These are phyloP conservation scores for Leccinum pachyderme DNA, from an alignment of 1,284 basidiomycete species.

Conservation along the genomic window DNA sequence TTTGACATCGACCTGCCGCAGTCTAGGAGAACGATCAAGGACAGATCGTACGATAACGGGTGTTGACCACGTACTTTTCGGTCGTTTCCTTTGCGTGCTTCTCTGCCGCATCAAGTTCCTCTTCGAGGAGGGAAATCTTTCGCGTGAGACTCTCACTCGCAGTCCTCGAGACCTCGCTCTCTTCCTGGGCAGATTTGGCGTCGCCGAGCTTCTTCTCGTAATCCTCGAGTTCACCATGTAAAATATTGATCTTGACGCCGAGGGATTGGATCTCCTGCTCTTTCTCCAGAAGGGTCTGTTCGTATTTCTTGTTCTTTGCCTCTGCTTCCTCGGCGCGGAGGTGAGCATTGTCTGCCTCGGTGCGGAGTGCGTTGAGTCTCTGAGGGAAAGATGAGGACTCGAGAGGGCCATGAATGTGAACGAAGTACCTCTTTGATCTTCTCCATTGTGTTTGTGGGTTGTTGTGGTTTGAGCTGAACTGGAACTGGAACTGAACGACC, in stretches of 20 bases:
- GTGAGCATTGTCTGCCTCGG: constrained; percentile 81
- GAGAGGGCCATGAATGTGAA: neutral
- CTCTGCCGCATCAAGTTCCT: constrained; percentile 94
- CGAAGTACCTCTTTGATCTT: constrained; percentile 66
- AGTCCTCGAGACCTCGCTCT: constrained; percentile 38
- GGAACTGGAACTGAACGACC: constrained; percentile 17
- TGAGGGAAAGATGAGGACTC: constrained; percentile 4
- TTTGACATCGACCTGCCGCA: constrained; percentile 97
- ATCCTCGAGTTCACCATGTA: constrained; percentile 77
- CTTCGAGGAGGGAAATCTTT: constrained; percentile 92
- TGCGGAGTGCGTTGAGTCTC: constrained; percentile 74
- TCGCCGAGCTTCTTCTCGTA: constrained; percentile 72
- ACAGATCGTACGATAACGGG: constrained; percentile 13
- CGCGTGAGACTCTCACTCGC: constrained; percentile 74
- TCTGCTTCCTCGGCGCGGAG: constrained; percentile 83
- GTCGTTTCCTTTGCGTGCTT: constrained; percentile 97
- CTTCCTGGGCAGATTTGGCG: constrained; percentile 68
- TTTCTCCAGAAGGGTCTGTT: constrained; percentile 78
- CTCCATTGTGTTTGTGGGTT: constrained; percentile 50
- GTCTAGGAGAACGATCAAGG: constrained; percentile 47
- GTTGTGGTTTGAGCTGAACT: neutral
- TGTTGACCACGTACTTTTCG: constrained; percentile 76
- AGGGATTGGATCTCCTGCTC: constrained; percentile 91
- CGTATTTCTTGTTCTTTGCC: constrained; percentile 78
- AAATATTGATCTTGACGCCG: constrained; percentile 68